Base-by-base conservation (phyloP, 1,139 yeast species). In the Magnusiomyces ingens region DNA sequence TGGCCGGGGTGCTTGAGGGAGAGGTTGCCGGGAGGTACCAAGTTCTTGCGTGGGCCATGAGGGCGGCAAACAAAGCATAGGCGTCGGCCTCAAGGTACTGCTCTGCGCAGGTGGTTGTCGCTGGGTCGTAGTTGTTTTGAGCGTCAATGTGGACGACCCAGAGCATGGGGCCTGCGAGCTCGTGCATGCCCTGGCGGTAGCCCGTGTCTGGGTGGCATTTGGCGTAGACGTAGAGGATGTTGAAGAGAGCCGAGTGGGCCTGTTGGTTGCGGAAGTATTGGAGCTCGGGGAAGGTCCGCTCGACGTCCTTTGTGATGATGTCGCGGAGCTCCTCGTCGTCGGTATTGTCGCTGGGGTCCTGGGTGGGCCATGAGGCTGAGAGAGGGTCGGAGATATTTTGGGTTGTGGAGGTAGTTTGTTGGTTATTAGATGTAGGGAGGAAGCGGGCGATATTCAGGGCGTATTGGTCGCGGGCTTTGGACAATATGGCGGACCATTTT, bases 161-260 rank as follows among this genome's bases (percentile, higher is more conserved):
- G 37, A 67, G 53, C 42, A 80, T 68, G 38, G 81, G 71, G 1
- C 82, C 85, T 41, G 79, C 67, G 15, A 81, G 71, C 63, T 81
- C 86, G 62, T 81, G 85, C 67, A 81, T 73, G 5, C 86, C 86
- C 62, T 81, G 86, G 54, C 80, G 78, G 64, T 81, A 81, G 2
- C 84, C 81, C 36, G 80, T 68, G 18, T 62, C 66, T 3, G 70
- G 67, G 60, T 79, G 77, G 58, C 76, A 73, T 60, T 77, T 75
- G 35, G 81, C 69, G 77, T 83, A 81, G 6, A 78, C 70, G 58
- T 71, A 79, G 46, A 81, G 67, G 2, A 81, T 67, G 50, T 75
- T 74, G 13, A 76, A 71, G 53, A 81, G 64, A 21, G 66, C 62
- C 52, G 71, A 71, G 54, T 67, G 68, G 12, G 63, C 62, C 15